These are phyloP conservation scores for Passalora sequoiae DNA, from an alignment of 2,329 filamentous ascomycete species.

Conservation along the genomic window DNA sequence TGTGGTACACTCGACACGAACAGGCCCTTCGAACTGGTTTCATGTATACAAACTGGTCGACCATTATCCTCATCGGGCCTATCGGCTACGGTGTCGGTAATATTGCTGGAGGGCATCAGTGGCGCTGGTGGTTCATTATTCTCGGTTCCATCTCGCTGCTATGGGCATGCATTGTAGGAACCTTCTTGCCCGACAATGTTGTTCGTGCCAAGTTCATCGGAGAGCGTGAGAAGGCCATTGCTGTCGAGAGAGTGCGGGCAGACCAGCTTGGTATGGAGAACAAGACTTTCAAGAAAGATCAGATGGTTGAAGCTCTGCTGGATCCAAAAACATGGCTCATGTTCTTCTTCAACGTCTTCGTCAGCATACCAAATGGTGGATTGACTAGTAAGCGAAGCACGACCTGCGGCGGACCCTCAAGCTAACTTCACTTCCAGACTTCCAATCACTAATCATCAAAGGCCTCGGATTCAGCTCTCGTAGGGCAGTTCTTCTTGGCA, in stretches of 20 bases:
- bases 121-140: slow-evolving; percentile 42
- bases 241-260: slow-evolving; percentile 8
- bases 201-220: slow-evolving; percentile 7
- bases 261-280: slow-evolving; percentile 19
- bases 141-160: slow-evolving; percentile 36
- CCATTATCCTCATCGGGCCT: slow-evolving; percentile 37
- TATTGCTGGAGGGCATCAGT: slow-evolving; percentile 5
- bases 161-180: slow-evolving; percentile 6
- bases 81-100: slow-evolving; percentile 9
- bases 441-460: slow-evolving; percentile 11
- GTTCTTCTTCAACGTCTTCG: slow-evolving; percentile 13
- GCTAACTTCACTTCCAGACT: too few species aligned
- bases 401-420: too few species aligned
- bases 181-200: slow-evolving; percentile 14
- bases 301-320: slow-evolving; percentile 49
- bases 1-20: slow-evolving; percentile 25
- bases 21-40: slow-evolving; percentile 33
- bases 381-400: too few species aligned
- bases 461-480: slow-evolving; percentile 12
- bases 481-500: slow-evolving; percentile 8
- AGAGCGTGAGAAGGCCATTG: slow-evolving; percentile 12
- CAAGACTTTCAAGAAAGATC: slow-evolving; percentile 40
- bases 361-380: slow-evolving; percentile 18
- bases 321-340: slow-evolving; percentile 55
- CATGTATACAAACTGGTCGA: slow-evolving; percentile 27